These are phyloP conservation scores for Arthrobotrys conoides DNA, from an alignment of 2,329 filamentous ascomycete species.

Conservation along the genomic window DNA sequence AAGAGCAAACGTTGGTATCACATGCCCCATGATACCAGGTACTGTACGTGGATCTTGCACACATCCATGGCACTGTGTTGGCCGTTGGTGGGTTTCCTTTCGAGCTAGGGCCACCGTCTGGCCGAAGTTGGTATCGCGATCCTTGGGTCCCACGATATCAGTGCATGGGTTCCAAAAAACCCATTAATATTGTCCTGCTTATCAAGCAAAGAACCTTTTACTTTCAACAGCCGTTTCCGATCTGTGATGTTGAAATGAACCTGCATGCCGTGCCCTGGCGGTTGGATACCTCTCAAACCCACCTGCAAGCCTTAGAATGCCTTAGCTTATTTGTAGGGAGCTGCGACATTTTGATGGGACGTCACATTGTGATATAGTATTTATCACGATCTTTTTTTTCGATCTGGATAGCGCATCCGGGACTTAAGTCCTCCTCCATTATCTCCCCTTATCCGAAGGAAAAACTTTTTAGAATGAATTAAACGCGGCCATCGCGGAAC, in stretches of 20 bases:
- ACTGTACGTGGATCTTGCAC: too few relatives aligned
- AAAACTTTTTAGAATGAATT: slow-evolving; percentile 32
- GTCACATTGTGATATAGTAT: slow-evolving; percentile 52
- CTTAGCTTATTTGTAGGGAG: too few relatives aligned
- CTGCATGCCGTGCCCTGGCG: slow-evolving; percentile 35
- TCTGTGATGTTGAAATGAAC: slow-evolving; percentile 4
- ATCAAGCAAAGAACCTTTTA: slow-evolving; percentile 15
- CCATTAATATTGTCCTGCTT: too few relatives aligned
- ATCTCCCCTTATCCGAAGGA: slow-evolving; percentile 22
- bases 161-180: not conserved
- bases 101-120: slow-evolving; percentile 22
- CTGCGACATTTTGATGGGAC: slow-evolving; percentile 11
- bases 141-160: slow-evolving; percentile 15
- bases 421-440: slow-evolving; percentile 1
- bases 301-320: slow-evolving; percentile 10
- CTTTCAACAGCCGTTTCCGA: slow-evolving; percentile 7
- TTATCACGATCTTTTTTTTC: slow-evolving; percentile 20
- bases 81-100: slow-evolving; percentile 14
- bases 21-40: slow-evolving; percentile 3
- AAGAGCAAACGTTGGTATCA: slow-evolving; percentile 4
- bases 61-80: slow-evolving; percentile 15
- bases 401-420: slow-evolving; percentile 35
- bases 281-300: slow-evolving; percentile 22
- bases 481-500: slow-evolving; percentile 51
- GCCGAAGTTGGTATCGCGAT: slow-evolving; percentile 22